A percentile compares a stretch with the other conserved stretches of the same genome.
Conservation (phyloP, 2,329 filamentous ascomycete genomes). For the Epicoccum nigrum region DNA sequence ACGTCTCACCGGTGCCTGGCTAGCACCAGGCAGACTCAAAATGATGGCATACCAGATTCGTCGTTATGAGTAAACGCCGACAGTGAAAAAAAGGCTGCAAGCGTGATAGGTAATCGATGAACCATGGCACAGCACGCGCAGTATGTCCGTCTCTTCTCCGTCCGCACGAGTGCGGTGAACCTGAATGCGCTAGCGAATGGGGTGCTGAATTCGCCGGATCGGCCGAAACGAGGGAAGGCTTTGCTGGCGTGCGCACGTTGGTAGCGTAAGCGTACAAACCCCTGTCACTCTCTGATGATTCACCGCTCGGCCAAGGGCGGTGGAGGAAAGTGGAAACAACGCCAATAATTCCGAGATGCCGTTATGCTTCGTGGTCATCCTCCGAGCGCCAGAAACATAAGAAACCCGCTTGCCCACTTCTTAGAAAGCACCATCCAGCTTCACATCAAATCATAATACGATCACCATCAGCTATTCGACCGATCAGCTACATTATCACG, state of each 20-base stretch:
- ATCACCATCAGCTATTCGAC: not conserved
- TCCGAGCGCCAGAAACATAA: constrained; percentile 40
- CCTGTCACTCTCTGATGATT: constrained; percentile 30
- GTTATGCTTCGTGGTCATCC: constrained; percentile 38
- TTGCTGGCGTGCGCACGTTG: constrained; percentile 18
- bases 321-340: constrained; percentile 38
- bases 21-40: constrained; percentile 8
- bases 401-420: constrained; percentile 36
- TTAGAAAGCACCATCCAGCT: constrained; percentile 18
- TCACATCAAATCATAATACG: constrained; percentile 18
- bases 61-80: constrained; percentile 27
- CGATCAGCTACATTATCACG: constrained; percentile 12
- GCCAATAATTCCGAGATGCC: constrained; percentile 36
- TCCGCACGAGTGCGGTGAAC: constrained; percentile 11
- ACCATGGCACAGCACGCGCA: constrained; percentile 16
- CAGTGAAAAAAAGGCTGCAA: constrained; percentile 17
- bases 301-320: constrained; percentile 35
- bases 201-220: constrained; percentile 16
- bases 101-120: constrained; percentile 23
- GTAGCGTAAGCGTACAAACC: constrained; percentile 17
- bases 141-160: constrained; percentile 20
- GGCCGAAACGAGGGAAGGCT: constrained; percentile 16
- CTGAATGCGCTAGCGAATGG: constrained; percentile 8
- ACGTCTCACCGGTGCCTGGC: constrained; percentile 7
- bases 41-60: constrained; percentile 22